Conservation (phyloP, 148 eudicot genomes). For the Rhododendron griersonianum region DNA sequence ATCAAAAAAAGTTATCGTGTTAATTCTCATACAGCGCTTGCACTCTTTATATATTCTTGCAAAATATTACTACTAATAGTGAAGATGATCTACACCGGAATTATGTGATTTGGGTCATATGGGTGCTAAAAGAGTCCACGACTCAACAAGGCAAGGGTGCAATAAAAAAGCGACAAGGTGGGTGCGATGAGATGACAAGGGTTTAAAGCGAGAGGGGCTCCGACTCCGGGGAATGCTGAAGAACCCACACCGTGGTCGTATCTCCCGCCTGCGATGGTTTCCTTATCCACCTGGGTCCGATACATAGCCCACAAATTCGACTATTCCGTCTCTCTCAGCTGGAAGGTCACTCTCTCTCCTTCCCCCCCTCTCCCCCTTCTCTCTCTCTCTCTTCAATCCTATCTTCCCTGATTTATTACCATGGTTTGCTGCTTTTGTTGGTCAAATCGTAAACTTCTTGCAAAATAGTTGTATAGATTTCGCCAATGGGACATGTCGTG, state of each 20-base stretch:
- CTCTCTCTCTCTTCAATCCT: not conserved
- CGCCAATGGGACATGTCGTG: not conserved
- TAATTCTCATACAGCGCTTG: too few relatives aligned
- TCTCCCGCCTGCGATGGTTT: constrained; percentile 24
- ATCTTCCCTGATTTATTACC: not conserved
- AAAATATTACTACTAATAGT: too few relatives aligned
- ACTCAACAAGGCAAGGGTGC: not conserved
- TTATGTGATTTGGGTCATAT: too few relatives aligned
- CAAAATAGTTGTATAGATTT: not conserved
- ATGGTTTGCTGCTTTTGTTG: not conserved
- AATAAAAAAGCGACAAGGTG: not conserved
- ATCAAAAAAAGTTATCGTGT: too few relatives aligned
- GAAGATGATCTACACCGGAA: too few relatives aligned
- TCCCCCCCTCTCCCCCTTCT: too few relatives aligned
- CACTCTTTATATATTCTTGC: too few relatives aligned
- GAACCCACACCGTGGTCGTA: not conserved
- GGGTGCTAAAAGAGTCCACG: not conserved
- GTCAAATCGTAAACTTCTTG: not conserved
- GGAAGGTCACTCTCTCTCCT: constrained; percentile 20
- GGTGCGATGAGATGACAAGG: not conserved
- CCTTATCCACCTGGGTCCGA: constrained; percentile 33
- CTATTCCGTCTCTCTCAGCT: constrained; percentile 34
- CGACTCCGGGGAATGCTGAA: not conserved
- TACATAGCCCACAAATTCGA: constrained; percentile 41
- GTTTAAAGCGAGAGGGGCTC: not conserved